A percentile compares a stretch with the other conserved stretches of the same genome.
These are phyloP conservation scores for Aethionema arabicum DNA, from an alignment of 345 rosid species.

Conservation along the genomic window DNA sequence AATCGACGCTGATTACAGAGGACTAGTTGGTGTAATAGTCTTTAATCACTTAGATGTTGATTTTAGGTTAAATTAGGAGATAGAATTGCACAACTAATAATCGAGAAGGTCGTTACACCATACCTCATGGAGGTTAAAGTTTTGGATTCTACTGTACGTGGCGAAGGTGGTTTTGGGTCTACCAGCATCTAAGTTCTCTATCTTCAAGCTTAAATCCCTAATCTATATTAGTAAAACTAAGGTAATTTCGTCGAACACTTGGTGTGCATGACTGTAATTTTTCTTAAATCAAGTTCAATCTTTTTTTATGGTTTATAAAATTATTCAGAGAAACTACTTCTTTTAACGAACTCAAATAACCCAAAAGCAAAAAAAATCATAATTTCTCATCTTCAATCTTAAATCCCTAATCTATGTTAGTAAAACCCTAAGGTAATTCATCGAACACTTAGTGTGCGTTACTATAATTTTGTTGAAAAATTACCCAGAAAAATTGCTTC, in stretches of 20 bases:
- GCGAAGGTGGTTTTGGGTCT: constrained; percentile 83
- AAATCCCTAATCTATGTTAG: no score
- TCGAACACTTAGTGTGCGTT: constrained; percentile 25
- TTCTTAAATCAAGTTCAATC: not conserved
- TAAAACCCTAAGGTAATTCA: constrained; percentile 10
- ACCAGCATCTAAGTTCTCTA: constrained; percentile 46
- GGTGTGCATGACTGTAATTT: constrained; percentile 9
- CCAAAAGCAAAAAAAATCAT: no score
- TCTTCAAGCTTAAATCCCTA: not conserved
- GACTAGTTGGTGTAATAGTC: constrained; percentile 77
- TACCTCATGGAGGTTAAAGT: constrained; percentile 68
- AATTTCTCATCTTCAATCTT: not conserved
- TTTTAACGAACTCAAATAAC: no score
- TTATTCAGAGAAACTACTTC: no score
- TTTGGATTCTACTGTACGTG: constrained; percentile 64
- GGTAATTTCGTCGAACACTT: constrained; percentile 29
- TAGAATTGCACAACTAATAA: constrained; percentile 64
- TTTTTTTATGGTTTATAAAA: no score
- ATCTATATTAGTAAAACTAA: not conserved
- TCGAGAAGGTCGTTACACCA: constrained; percentile 72
- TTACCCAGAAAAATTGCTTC: no score
- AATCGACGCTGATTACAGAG: constrained; percentile 77
- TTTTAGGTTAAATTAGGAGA: constrained; percentile 67
- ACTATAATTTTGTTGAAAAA: not conserved
- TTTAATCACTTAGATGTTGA: constrained; percentile 65